Conservation (phyloP, 805 yeast genomes). For the Cyberlindnera samutprakarnensis region DNA sequence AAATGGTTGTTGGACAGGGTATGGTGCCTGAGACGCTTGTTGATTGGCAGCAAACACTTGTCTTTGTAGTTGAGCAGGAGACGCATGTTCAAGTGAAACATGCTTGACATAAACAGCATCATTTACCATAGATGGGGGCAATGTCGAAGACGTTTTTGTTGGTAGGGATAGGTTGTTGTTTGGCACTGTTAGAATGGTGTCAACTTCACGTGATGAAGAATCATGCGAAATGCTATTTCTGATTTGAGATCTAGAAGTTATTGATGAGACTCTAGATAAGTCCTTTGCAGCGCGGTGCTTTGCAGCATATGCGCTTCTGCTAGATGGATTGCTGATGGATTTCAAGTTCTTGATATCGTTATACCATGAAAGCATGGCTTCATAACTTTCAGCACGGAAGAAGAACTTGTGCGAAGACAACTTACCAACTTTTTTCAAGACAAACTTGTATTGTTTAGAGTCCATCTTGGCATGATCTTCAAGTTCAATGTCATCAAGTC, state of each 20-base stretch:
- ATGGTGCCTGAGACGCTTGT: slow-evolving; percentile 8
- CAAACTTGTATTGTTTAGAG: slow-evolving; percentile 63
- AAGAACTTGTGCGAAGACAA: slow-evolving; percentile 88
- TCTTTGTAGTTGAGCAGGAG: slow-evolving; percentile 14
- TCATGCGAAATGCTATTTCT: slow-evolving; percentile 6
- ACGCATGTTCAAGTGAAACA: slow-evolving; percentile 6
- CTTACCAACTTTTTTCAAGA: slow-evolving; percentile 68
- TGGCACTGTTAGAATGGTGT: slow-evolving; percentile 19
- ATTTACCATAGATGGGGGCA: slow-evolving; percentile 7
- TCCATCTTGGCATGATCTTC: slow-evolving; percentile 77
- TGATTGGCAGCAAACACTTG: no score
- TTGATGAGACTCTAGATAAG: slow-evolving; percentile 23
- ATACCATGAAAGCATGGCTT: slow-evolving; percentile 78
- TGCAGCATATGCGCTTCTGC: slow-evolving; percentile 19
- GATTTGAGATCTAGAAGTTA: slow-evolving; percentile 16
- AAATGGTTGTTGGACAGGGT: slow-evolving; percentile 8
- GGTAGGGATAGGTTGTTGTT: slow-evolving; percentile 18
- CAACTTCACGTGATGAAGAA: slow-evolving; percentile 18
- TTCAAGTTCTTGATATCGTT: slow-evolving; percentile 68
- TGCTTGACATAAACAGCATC: slow-evolving; percentile 19
- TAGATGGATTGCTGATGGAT: slow-evolving; percentile 37
- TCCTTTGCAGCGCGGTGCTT: slow-evolving; percentile 14
- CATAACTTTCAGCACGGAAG: slow-evolving; percentile 83
- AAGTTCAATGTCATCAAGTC: slow-evolving; percentile 72
- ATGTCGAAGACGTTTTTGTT: slow-evolving; percentile 13